Conservation (phyloP, 2,329 filamentous ascomycete species). For the Aspergillus fumigatus region DNA sequence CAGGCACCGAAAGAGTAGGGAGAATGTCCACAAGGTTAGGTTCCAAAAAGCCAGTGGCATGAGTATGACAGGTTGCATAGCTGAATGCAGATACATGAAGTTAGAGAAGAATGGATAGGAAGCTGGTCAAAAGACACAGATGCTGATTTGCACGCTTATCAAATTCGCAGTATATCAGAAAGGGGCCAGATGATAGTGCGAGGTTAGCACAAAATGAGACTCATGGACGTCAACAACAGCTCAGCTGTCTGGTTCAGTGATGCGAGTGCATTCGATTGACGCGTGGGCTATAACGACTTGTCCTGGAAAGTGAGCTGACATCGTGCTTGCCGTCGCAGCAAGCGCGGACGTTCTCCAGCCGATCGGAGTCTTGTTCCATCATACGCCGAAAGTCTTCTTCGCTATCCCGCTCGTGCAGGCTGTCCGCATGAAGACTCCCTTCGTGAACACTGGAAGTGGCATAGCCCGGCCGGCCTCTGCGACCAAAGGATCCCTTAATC, state of each 20-base stretch:
- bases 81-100: background rate
- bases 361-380: slow-evolving; percentile 71
- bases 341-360: slow-evolving; percentile 89
- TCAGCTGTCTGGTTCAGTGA: slow-evolving; percentile 17
- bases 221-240: slow-evolving; percentile 14
- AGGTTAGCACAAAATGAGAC: slow-evolving; percentile 17
- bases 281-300: slow-evolving; percentile 38
- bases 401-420: slow-evolving; percentile 57
- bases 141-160: slow-evolving; percentile 10
- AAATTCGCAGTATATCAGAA: slow-evolving; percentile 8
- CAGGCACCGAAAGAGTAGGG: slow-evolving; percentile 11
- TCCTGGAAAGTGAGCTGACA: slow-evolving; percentile 47
- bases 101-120: background rate
- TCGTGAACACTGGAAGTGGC: slow-evolving; percentile 35
- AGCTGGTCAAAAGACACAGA: slow-evolving; percentile 3
- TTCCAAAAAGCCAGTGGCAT: background rate
- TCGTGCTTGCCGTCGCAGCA: slow-evolving; percentile 93
- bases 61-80: background rate
- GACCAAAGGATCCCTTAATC: slow-evolving; percentile 48
- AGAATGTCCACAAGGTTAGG: slow-evolving; percentile 10
- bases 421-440: slow-evolving; percentile 37
- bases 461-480: slow-evolving; percentile 39
- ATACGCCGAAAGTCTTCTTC: slow-evolving; percentile 78
- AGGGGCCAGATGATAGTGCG: slow-evolving; percentile 1
- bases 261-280: slow-evolving; percentile 37